Conservation (phyloP, 345 rosid species). For the Xanthoceras sorbifolium region DNA sequence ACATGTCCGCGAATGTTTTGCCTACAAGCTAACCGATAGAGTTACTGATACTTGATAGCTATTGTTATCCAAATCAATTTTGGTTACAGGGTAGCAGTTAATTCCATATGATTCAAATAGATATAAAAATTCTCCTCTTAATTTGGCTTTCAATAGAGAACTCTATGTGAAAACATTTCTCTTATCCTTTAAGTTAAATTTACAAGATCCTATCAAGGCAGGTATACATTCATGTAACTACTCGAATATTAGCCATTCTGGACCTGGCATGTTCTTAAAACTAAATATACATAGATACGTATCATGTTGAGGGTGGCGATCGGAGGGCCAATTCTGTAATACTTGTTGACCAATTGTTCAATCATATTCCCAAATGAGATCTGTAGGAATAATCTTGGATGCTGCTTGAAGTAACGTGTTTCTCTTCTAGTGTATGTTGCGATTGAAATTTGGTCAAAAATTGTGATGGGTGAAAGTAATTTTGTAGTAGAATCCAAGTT, state of each 20-base stretch:
- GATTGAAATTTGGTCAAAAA: not conserved
- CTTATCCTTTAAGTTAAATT: not conserved
- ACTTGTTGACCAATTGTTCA: not conserved
- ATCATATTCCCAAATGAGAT: not conserved
- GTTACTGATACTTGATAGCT: not conserved
- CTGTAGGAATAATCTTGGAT: not conserved
- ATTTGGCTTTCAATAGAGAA: not conserved
- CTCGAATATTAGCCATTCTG: not conserved
- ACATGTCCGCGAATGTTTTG: slow-evolving; percentile 64
- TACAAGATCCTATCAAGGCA: not conserved
- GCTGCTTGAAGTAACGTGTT: not conserved
- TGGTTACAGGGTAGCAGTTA: not conserved
- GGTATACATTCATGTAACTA: not conserved
- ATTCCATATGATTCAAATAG: not conserved
- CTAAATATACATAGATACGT: too few relatives aligned
- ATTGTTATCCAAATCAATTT: slow-evolving; percentile 2
- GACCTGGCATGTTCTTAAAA: not conserved
- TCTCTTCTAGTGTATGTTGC: not conserved
- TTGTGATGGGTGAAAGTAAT: not conserved
- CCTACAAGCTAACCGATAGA: slow-evolving; percentile 43
- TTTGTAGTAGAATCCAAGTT: not conserved
- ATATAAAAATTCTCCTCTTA: not conserved
- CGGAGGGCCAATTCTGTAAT: not conserved
- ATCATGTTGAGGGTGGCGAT: not conserved
- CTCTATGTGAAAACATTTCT: not conserved